These are phyloP conservation scores for Hymenochaete sp. DNA, from an alignment of 1,284 basidiomycete species.

Conservation along the genomic window DNA sequence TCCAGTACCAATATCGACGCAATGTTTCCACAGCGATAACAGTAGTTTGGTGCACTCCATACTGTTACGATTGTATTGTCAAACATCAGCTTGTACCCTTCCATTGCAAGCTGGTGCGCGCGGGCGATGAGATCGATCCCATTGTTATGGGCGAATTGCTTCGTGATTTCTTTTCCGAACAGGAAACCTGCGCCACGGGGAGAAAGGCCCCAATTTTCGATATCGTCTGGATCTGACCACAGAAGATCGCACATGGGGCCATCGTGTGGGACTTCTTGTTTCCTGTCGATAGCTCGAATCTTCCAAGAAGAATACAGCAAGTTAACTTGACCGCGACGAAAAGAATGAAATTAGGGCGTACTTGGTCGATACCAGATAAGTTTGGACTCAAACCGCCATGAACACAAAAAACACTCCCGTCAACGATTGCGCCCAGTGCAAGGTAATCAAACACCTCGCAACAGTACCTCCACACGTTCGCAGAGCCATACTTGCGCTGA, in stretches of 20 bases:
- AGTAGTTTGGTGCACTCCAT: constrained; percentile 98
- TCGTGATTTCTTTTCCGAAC: constrained; percentile 90
- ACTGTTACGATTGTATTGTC: constrained; percentile 94
- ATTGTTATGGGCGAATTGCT: constrained; percentile 85
- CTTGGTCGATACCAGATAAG: constrained; percentile 80
- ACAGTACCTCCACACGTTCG: constrained; percentile 96
- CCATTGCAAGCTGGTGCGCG: constrained; percentile 97
- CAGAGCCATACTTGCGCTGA: constrained; percentile 90
- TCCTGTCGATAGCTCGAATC: constrained; percentile 93
- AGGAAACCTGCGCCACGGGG: constrained; percentile 63
- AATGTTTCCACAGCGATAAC: constrained; percentile 93
- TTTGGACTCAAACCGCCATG: constrained; percentile 92
- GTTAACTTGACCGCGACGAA: neutral
- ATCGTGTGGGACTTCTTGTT: constrained; percentile 99
- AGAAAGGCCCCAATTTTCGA: constrained; percentile 92
- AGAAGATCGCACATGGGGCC: constrained; percentile 98
- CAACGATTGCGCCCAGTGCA: constrained; percentile 88
- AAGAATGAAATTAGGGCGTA: constrained; percentile 29
- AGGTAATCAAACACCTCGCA: constrained; percentile 99
- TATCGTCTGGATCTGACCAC: constrained; percentile 98
- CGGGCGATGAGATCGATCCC: constrained; percentile 92
- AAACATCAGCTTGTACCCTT: constrained; percentile 98
- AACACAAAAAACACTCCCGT: constrained; percentile 87
- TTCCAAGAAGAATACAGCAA: constrained; percentile 26
- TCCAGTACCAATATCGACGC: constrained; percentile 90